Percentiles rank a stretch among this genome's conserved stretches.
These are phyloP conservation scores for Plantago elongata DNA, from an alignment of 257 asterid species.

Conservation along the genomic window DNA sequence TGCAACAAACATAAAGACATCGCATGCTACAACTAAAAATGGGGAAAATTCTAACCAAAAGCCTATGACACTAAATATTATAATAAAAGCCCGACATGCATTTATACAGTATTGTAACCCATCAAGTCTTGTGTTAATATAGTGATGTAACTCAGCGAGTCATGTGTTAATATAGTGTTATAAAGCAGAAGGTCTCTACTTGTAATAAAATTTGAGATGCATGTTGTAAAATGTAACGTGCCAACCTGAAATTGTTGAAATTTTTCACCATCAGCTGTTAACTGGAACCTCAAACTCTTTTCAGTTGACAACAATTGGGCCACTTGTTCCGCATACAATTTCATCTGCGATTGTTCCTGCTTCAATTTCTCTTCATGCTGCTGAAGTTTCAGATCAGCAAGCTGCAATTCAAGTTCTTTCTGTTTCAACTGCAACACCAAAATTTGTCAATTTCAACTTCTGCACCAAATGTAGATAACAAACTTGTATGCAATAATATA, in stretches of 20 bases:
- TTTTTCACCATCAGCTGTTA: slow-evolving; percentile 95
- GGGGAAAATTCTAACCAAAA: too few species aligned
- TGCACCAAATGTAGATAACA: slow-evolving; percentile 16
- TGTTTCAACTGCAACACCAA: slow-evolving; percentile 73
- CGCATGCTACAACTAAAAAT: too few species aligned
- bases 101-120: too few species aligned
- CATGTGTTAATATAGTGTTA: too few species aligned
- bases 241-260: slow-evolving; percentile 96
- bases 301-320: slow-evolving; percentile 81
- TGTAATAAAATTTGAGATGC: too few species aligned
- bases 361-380: slow-evolving; percentile 77
- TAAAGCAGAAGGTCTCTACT: too few species aligned
- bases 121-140: too few species aligned
- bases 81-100: too few species aligned
- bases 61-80: too few species aligned
- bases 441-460: slow-evolving; percentile 15
- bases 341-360: slow-evolving; percentile 93
- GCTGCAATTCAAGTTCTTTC: slow-evolving; percentile 84
- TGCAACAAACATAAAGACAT: too few species aligned
- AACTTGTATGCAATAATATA: background rate
- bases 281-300: slow-evolving; percentile 85
- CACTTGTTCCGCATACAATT: slow-evolving; percentile 83
- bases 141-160: too few species aligned
- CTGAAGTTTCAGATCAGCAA: slow-evolving; percentile 81
- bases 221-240: background rate